Evolutionary conservation across 176 grass and related monocot genomes (phyloP).

Genomic region (Bonia amplexicaulis): DNA sequence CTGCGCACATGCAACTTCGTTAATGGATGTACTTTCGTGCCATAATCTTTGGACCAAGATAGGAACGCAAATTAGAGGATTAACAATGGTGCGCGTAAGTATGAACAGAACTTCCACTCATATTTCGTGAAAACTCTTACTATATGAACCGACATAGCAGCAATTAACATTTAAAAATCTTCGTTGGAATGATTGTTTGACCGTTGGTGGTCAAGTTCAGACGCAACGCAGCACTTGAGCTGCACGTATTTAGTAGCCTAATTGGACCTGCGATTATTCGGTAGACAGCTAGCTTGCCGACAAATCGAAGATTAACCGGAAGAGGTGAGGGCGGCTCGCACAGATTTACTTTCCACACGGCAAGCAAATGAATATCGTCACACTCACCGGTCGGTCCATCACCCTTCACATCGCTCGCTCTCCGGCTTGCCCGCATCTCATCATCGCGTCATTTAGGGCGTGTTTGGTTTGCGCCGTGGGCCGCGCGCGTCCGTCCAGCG

Average conservation of each 20-base stretch:
- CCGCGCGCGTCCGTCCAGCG: too few species aligned
- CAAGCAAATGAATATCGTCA: neutral
- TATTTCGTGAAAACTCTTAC: neutral
- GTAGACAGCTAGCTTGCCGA: neutral
- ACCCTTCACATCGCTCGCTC: neutral
- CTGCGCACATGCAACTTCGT: neutral
- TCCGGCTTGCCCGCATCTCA: too few species aligned
- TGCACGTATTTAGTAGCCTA: neutral
- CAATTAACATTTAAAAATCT: neutral
- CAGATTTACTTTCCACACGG: neutral
- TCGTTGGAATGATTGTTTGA: neutral
- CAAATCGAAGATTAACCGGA: neutral
- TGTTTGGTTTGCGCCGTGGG: too few species aligned
- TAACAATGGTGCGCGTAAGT: neutral
- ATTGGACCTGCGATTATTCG: neutral
- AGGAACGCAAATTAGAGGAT: neutral
- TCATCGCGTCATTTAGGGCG: too few species aligned
- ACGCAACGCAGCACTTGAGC: neutral
- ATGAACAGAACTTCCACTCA: neutral
- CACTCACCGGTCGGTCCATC: neutral
- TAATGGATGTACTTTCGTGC: neutral
- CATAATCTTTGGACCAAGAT: neutral
- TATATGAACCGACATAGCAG: conserved; percentile 12
- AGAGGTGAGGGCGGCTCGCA: neutral
- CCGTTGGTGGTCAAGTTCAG: conserved; percentile 16